A percentile compares a stretch with the other conserved stretches of the same genome.
These are phyloP conservation scores for Dimocarpus longan DNA, from an alignment of 345 rosid genomes.

Conservation along the genomic window DNA sequence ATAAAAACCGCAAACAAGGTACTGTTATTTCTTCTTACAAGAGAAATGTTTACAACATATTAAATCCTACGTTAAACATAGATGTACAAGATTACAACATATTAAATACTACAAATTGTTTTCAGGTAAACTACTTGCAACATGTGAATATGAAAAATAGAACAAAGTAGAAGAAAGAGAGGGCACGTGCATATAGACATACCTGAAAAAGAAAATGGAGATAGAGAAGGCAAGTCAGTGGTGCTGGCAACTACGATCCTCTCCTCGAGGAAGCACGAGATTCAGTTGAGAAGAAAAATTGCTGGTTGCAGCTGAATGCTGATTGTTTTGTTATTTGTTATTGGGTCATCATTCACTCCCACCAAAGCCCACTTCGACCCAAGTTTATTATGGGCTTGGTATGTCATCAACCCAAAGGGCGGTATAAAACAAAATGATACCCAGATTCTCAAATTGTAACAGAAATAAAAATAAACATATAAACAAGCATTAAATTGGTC, in stretches of 20 bases:
- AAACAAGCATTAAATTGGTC: too few species aligned
- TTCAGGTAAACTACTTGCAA: not conserved
- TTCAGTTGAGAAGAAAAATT: not conserved
- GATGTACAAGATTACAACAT: too few species aligned
- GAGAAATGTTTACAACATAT: too few species aligned
- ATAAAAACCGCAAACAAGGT: not conserved
- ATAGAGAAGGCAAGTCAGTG: not conserved
- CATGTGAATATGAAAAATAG: not conserved
- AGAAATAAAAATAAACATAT: too few species aligned
- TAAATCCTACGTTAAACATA: too few species aligned
- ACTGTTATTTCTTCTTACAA: too few species aligned
- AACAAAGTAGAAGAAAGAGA: not conserved
- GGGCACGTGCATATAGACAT: not conserved
- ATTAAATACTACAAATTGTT: too few species aligned
- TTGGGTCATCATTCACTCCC: too few species aligned
- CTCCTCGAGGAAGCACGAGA: not conserved
- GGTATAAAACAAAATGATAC: too few species aligned
- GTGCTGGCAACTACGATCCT: not conserved
- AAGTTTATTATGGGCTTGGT: not conserved
- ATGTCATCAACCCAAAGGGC: too few species aligned
- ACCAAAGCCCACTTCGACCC: not conserved
- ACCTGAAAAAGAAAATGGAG: not conserved
- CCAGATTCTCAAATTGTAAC: too few species aligned
- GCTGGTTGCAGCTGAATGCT: not conserved
- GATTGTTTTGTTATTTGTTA: too few species aligned